These are phyloP conservation scores for Laburnicola sp. DNA, from an alignment of 2,329 filamentous ascomycete genomes.

Conservation along the genomic window DNA sequence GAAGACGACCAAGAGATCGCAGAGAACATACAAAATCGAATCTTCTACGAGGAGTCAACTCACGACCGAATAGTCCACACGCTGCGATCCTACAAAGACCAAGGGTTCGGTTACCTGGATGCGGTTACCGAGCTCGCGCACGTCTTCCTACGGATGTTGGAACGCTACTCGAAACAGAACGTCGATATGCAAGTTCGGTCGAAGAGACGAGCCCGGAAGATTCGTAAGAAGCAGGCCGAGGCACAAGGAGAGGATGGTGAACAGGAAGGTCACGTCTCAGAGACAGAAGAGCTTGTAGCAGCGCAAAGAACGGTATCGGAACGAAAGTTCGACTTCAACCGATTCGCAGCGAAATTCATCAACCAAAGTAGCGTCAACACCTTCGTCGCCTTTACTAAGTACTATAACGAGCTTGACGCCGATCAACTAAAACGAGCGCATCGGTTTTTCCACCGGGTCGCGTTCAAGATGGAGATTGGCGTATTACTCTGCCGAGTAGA, in stretches of 20 bases:
- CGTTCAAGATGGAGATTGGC: constrained; percentile 91
- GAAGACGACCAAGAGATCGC: constrained; percentile 98
- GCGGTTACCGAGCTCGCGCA: constrained; percentile 88
- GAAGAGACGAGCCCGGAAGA: constrained; percentile 70
- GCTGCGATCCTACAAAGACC: constrained; percentile 84
- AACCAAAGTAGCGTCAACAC: constrained; percentile 86
- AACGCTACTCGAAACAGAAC: constrained; percentile 93
- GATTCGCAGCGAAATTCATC: constrained; percentile 78
- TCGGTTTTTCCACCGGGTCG: constrained; percentile 89
- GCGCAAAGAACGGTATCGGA: constrained; percentile 75
- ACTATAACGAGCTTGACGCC: constrained; percentile 77
- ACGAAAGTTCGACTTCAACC: constrained; percentile 89
- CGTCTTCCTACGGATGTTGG: constrained; percentile 87
- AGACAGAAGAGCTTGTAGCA: constrained; percentile 68
- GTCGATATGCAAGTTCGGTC: constrained; percentile 90
- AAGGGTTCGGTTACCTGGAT: constrained; percentile 91
- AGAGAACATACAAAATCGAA: constrained; percentile 91
- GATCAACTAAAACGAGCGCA: constrained; percentile 88
- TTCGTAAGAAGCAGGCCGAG: constrained; percentile 64
- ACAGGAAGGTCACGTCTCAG: constrained; percentile 60
- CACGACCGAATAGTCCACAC: constrained; percentile 85
- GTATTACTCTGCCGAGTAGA: constrained; percentile 89
- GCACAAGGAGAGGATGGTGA: constrained; percentile 54
- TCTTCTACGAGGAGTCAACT: constrained; percentile 97
- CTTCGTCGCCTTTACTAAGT: constrained; percentile 77